These are phyloP conservation scores for Erucastrum elatum DNA, from an alignment of 345 rosid genomes.

Conservation along the genomic window DNA sequence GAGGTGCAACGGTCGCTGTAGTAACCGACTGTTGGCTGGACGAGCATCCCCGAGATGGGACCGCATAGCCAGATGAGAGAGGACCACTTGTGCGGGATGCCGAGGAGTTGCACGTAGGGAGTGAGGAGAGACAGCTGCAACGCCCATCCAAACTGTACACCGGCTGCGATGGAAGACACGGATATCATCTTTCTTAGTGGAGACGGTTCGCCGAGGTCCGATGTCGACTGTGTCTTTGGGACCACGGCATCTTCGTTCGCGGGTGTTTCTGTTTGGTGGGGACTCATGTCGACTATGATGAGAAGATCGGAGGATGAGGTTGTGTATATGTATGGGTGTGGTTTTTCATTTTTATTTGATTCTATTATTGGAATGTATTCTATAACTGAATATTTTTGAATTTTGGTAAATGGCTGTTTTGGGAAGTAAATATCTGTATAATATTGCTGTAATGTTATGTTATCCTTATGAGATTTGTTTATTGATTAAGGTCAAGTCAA, in stretches of 20 bases:
- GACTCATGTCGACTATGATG: slow-evolving; percentile 2
- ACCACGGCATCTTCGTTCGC: neutral
- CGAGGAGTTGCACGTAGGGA: slow-evolving; percentile 79
- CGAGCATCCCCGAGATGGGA: slow-evolving; percentile 43
- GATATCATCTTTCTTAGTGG: slow-evolving; percentile 50
- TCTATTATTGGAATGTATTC: neutral
- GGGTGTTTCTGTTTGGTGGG: neutral
- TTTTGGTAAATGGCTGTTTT: neutral
- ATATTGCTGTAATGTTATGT: neutral
- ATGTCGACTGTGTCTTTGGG: neutral
- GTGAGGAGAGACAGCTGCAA: slow-evolving; percentile 77
- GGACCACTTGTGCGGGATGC: slow-evolving; percentile 81
- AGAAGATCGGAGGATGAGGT: neutral
- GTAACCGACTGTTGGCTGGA: slow-evolving; percentile 83
- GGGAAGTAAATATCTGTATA: neutral
- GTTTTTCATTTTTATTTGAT: neutral
- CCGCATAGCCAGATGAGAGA: slow-evolving; percentile 87
- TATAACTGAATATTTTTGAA: neutral
- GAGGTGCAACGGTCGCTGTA: slow-evolving; percentile 69
- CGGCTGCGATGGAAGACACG: slow-evolving; percentile 82
- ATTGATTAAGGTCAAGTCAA: neutral
- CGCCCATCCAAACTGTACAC: slow-evolving; percentile 92
- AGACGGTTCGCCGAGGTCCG: neutral
- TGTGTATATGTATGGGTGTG: neutral
- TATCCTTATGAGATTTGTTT: neutral